Evolutionary conservation across 2,329 filamentous ascomycete genomes (phyloP).

Genomic region (Sarocladium oryzae): DNA sequence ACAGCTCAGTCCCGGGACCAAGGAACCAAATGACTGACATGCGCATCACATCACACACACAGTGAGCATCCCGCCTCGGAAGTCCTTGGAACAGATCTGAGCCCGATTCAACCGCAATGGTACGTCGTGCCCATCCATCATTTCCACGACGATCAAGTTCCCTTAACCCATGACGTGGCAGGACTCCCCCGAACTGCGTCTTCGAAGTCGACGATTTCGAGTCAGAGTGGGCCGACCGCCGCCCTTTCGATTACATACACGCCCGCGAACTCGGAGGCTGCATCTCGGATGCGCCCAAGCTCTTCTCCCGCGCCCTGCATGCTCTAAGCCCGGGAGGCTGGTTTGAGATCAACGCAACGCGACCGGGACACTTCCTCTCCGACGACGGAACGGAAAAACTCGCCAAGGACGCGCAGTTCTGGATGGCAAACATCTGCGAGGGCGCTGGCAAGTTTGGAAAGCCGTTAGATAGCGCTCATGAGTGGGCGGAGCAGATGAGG

Average conservation of each 20-base stretch:
- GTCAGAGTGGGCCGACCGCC: slow-evolving; percentile 10
- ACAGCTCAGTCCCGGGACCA: background rate
- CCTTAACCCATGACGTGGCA: too few relatives aligned
- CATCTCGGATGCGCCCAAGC: slow-evolving; percentile 3
- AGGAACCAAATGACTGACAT: slow-evolving; percentile 17
- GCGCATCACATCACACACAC: background rate
- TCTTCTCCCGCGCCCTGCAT: slow-evolving; percentile 6
- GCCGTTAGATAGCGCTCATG: slow-evolving; percentile 9
- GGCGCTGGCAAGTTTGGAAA: slow-evolving; percentile 11
- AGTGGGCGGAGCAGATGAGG: slow-evolving; percentile 46
- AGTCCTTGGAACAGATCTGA: slow-evolving; percentile 33
- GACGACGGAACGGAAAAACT: slow-evolving; percentile 11
- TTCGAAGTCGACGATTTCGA: slow-evolving; percentile 12
- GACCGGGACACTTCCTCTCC: slow-evolving; percentile 8
- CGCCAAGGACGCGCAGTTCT: slow-evolving; percentile 8
- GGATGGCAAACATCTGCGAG: slow-evolving; percentile 12
- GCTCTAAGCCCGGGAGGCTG: slow-evolving; percentile 8
- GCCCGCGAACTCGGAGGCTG: slow-evolving; percentile 11
- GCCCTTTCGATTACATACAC: slow-evolving; percentile 12
- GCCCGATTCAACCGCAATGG: slow-evolving; percentile 37
- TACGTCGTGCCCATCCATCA: background rate
- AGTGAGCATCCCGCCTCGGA: slow-evolving; percentile 19
- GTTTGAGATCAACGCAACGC: slow-evolving; percentile 10
- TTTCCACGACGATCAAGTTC: background rate
- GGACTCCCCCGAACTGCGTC: slow-evolving; percentile 21